These are phyloP conservation scores for Ogataea kodamae DNA, from an alignment of 805 yeast genomes.

Conservation along the genomic window DNA sequence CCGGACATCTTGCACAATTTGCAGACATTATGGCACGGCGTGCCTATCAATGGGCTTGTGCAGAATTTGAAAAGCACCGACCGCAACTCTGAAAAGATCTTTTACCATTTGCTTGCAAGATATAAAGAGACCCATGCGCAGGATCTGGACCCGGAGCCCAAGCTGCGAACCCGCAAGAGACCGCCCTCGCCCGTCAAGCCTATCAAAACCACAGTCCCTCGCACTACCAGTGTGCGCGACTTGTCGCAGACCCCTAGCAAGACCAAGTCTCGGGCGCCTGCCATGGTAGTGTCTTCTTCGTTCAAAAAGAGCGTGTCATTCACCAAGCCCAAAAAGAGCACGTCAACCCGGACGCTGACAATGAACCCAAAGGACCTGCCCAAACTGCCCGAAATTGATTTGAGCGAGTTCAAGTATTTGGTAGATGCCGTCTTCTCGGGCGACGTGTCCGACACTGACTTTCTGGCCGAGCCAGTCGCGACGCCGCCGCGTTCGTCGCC, in stretches of 20 bases:
- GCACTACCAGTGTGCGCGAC: slow-evolving; percentile 33
- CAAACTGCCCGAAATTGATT: slow-evolving; percentile 26
- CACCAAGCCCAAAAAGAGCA: slow-evolving; percentile 6
- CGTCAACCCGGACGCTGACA: no score
- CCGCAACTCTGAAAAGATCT: slow-evolving; percentile 35
- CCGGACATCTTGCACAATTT: slow-evolving; percentile 50
- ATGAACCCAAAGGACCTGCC: slow-evolving; percentile 28
- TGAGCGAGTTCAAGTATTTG: slow-evolving; percentile 30
- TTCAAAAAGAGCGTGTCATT: slow-evolving; percentile 49
- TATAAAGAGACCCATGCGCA: slow-evolving; percentile 31
- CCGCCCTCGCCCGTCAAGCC: slow-evolving; percentile 13
- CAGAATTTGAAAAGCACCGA: slow-evolving; percentile 25
- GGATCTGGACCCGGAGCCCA: slow-evolving; percentile 3
- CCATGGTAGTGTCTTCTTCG: slow-evolving; percentile 45
- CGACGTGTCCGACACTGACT: slow-evolving; percentile 1
- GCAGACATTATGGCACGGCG: slow-evolving; percentile 55
- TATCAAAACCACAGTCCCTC: slow-evolving; percentile 19
- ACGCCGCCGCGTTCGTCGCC: slow-evolving; percentile 18
- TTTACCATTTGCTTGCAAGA: slow-evolving; percentile 33
- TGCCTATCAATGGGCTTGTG: slow-evolving; percentile 36
- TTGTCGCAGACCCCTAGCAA: slow-evolving; percentile 27
- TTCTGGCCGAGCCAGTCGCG: slow-evolving; percentile 28
- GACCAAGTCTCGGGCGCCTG: slow-evolving; percentile 26
- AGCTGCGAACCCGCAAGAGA: slow-evolving; percentile 6
- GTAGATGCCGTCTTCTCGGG: slow-evolving; percentile 31